Evolutionary conservation across 768 basidiomycete species (phyloP), one percentile per base, ranked within the genome.

Genomic region (Harrya chromipes): DNA sequence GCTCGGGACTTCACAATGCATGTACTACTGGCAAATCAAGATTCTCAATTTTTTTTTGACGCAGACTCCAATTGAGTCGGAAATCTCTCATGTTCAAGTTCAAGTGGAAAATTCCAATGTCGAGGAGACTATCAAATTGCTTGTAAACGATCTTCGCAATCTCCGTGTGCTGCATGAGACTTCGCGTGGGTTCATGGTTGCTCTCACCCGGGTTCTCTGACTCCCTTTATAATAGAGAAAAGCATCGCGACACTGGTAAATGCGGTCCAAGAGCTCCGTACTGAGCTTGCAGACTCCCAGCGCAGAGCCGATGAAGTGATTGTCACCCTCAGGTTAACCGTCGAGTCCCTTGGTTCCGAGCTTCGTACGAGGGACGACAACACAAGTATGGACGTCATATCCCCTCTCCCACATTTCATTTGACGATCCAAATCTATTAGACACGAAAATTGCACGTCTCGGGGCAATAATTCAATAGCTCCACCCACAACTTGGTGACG

Each of bases 281-380:
- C 17, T 1, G 36, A 46, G 36, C 33, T 51, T 0, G 14, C 31
- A 3, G 8, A 46, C 16, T 56, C 27, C 5, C 31, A 31, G 6
- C 19, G 6, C 24, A 26, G 14, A 23, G 47, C 47, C 1, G 20
- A 42, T 4, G 31, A 13, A 29, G 29, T 46, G 14, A 50, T 10
- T 1, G 13, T 24, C 8, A 20, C 24, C 17, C 14, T 54, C 9
- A 24, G 6, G 6, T 14, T n/a, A 31, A 24, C 21, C 9, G 36
- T 55, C 16, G 26, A 49, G 26, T 43, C 54, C 14, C 35, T 56
- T 23, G 43, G 43, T 10, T 23, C 31, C 2, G 47, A 55, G 14
- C 31, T 49, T 37, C 20, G 19, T 10, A 27, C 14, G 4, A 29
- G 4, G 14, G 17, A 20, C 14, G 8, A 26, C 2, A 10, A 5